Base-by-base conservation (phyloP, 2,329 filamentous ascomycete genomes). In the Aspergillus persii region DNA sequence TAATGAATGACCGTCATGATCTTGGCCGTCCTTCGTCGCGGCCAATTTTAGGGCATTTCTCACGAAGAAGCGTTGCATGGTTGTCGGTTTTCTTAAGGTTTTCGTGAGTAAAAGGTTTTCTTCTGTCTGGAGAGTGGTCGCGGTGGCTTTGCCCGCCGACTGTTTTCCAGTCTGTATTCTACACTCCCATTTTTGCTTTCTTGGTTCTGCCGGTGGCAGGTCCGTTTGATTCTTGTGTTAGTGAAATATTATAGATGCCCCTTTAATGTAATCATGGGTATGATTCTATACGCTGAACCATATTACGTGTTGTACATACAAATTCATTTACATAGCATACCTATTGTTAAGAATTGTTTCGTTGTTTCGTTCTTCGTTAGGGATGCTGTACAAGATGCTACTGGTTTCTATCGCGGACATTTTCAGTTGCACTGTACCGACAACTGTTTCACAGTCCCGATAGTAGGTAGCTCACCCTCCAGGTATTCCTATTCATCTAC, bases 1-100 rank as follows among this genome's bases (percentile, higher is more conserved):
- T 69, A 69, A 69, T 69, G 59, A 66, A 69, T 66, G 67, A 69
- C 61, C 65, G 59, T 69, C 62, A 69, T 60, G 67, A 69, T 63
- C 60, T 61, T 69, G 67, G 66, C 64, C 61, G 66, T 60, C 55
- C 61, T 59, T 59, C 60, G 53, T 64, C 46, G 61, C 61, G 62
- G 59, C 63, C 66, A 66, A 61, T 61, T 64, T 61, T 64, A 59
- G 63, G 63, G 64, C 65, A 63, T 64, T 58, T 59, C 36, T 62
- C 57, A 23, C 53, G 50, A 52, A 55, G 55, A 59, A 57, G 55
- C 66, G 63, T 59, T 62, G 60, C 60, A 56, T 59, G 54, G 50
- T 15, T 56, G 58, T 60, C 56, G 56, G 60, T 59, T 57, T 54
- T 49, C 51, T 55, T 54, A 57, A 55, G 49, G 59, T 56, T 59